Conservation (phyloP, 1,284 basidiomycete genomes). For the Ceratobasidium sp. region DNA sequence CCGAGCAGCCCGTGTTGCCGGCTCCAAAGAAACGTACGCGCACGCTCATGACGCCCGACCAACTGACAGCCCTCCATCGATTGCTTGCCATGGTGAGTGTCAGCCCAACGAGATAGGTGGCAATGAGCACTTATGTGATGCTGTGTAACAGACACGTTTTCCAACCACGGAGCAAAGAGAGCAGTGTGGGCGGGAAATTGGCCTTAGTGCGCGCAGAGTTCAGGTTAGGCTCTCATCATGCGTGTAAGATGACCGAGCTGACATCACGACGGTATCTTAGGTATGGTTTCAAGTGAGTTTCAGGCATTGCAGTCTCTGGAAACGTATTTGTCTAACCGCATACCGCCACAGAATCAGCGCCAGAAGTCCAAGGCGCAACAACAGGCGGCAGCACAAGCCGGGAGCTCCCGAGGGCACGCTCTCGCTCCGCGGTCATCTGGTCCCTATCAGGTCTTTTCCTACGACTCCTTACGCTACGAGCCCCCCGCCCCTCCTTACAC, state of each 20-base stretch:
- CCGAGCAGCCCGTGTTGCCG: conserved; percentile 33
- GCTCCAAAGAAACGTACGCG: conserved; percentile 63
- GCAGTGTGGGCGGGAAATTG: conserved; percentile 84
- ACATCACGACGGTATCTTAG: conserved; percentile 59
- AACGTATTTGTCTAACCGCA: conserved; percentile 44
- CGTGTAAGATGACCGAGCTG: conserved; percentile 49
- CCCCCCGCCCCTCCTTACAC: conserved; percentile 50
- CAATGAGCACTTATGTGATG: conserved; percentile 22
- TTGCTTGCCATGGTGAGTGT: conserved; percentile 77
- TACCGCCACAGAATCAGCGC: conserved; percentile 72
- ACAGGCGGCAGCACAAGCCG: conserved; percentile 53
- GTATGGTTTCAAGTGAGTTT: conserved; percentile 84
- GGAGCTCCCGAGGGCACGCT: conserved; percentile 47
- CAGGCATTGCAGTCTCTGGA: conserved; percentile 21
- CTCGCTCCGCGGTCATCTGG: conserved; percentile 46
- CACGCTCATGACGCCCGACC: conserved; percentile 85
- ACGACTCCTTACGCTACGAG: conserved; percentile 48
- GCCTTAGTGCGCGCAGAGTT: conserved; percentile 85
- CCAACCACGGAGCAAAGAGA: conserved; percentile 86
- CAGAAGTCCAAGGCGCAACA: conserved; percentile 79
- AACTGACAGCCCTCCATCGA: conserved; percentile 82
- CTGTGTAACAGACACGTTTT: conserved; percentile 75
- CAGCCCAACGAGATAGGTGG: conserved; percentile 29
- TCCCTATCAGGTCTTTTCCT: conserved; percentile 42
- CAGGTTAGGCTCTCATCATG: conserved; percentile 68